Base-by-base conservation (phyloP, 1,284 basidiomycete species). In the Somion occarium region DNA sequence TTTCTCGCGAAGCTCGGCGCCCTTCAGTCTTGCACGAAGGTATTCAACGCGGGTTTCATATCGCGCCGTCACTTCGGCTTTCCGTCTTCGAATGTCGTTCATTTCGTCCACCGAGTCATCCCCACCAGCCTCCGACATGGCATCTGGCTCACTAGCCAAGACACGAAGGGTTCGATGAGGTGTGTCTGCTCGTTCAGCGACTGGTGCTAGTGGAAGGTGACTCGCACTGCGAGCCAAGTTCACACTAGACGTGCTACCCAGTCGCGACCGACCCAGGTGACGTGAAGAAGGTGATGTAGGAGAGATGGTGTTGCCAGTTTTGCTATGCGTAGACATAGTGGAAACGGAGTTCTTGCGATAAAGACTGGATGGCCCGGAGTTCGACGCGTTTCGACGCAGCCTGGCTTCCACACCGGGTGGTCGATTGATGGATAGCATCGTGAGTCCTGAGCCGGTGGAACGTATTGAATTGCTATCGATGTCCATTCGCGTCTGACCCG, bases 1-100 rank as follows among this genome's bases (percentile, higher is more conserved):
- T 64, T 83, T 85, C 69, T 88, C 86, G 52, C 83, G 82, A 61
- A 88, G 65, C 67, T 88, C 83, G 1, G 85, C 86, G 22, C 82
- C 81, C 67, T 86, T 88, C 64, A 88, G 61, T 65, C 80, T 80
- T 47, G 85, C 85, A 43, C 79, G 75, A 55, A 88, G 68, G 59
- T 84, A 88, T 56, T 86, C 84, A 58, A 88, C 59, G 43, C 85
- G 76, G 38, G 75, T 76, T 51, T 82, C 80, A 60, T 87, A 88
- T 56, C 85, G 74, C 53, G 69, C 72, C 46, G 73, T 75, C 49
- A 88, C 84, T 57, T 86, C 83, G 43, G 76, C 76, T 37, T 81
- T 71, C 53, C 83, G 73, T 53, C 76, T 66, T 51, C 80, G 74
- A 52, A 88, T 83, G 50, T 85, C 85, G 18, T 73, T 73, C 66